A percentile compares a stretch with the other conserved stretches of the same genome.
Evolutionary conservation across 257 asterid species (phyloP).

Genomic region (Eustoma russellianum): DNA sequence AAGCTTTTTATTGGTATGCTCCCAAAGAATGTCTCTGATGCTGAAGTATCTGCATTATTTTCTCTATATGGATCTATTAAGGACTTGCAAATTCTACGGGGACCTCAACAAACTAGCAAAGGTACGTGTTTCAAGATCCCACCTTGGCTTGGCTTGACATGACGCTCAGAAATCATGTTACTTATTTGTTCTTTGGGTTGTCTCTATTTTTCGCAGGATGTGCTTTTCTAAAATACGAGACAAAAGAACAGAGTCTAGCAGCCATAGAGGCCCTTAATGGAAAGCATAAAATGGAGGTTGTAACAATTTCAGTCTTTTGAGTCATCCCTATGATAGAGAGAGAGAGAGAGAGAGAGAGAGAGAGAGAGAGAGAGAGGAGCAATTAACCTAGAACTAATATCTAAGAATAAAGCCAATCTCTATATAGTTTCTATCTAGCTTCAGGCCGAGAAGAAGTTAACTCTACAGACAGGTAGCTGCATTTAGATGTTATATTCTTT

Average conservation of each 20-base stretch:
- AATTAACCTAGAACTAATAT: no score
- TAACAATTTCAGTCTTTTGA: conserved; percentile 15
- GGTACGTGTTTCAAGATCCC: conserved; percentile 30
- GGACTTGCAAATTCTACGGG: conserved; percentile 87
- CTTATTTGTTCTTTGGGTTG: conserved; percentile 3
- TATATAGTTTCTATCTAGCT: no score
- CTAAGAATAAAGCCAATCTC: no score
- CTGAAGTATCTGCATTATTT: conserved; percentile 71
- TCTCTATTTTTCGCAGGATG: conserved; percentile 44
- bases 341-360: no score
- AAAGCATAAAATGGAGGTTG: conserved; percentile 94
- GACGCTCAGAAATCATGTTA: conserved; percentile 2
- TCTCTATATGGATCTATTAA: conserved; percentile 75
- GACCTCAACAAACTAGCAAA: conserved; percentile 88
- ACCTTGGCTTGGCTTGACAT: conserved; percentile 4
- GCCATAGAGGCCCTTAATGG: conserved; percentile 89
- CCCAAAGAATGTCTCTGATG: conserved; percentile 78
- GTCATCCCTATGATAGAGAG: background rate
- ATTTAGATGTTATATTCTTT: no score
- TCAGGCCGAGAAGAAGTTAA: no score
- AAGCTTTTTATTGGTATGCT: conserved; percentile 97
- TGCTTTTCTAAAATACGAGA: conserved; percentile 89
- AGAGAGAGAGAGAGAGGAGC: no score
- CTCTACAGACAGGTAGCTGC: no score
- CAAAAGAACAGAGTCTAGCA: conserved; percentile 81